phyloP scores from a whole-genome alignment of 1,139 yeast species.

The Ogataea hybrid region DNA sequence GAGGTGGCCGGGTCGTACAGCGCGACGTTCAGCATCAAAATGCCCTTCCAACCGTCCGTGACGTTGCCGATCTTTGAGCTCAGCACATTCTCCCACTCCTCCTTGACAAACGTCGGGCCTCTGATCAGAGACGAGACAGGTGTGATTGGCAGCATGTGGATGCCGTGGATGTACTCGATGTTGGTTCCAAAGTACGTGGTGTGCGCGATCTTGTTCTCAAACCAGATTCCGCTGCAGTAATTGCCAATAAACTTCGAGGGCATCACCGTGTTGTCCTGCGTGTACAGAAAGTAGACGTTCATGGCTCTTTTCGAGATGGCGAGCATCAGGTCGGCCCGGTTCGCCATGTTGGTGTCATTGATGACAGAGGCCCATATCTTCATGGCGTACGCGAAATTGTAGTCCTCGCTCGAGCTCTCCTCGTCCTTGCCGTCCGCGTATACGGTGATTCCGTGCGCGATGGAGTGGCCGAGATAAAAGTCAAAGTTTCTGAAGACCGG shows the following conservation, averaged over 20 bases:
- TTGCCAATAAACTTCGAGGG: slow-evolving; percentile 54
- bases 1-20: slow-evolving; percentile 64
- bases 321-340: slow-evolving; percentile 60
- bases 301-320: slow-evolving; percentile 54
- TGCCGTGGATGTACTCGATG: slow-evolving; percentile 82
- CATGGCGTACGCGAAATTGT: slow-evolving; percentile 64
- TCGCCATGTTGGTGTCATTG: slow-evolving; percentile 50
- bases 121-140: slow-evolving; percentile 78
- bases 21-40: slow-evolving; percentile 73
- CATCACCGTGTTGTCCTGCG: slow-evolving; percentile 47
- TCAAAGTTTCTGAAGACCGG: slow-evolving; percentile 71
- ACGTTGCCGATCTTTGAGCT: slow-evolving; percentile 44
- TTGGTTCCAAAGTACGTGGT: slow-evolving; percentile 77
- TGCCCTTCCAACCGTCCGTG: slow-evolving; percentile 80
- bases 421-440: slow-evolving; percentile 74
- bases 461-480: slow-evolving; percentile 71
- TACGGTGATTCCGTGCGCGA: slow-evolving; percentile 69
- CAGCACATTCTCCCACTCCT: slow-evolving; percentile 71
- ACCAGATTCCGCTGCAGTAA: slow-evolving; percentile 67
- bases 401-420: slow-evolving; percentile 72
- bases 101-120: slow-evolving; percentile 60
- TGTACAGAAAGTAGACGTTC: slow-evolving; percentile 55
- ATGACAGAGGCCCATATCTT: slow-evolving; percentile 64
- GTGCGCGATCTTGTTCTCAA: slow-evolving; percentile 83
- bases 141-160: slow-evolving; percentile 86